Evolutionary conservation across 345 rosid species (phyloP), one percentile per base, ranked within the genome.

Genomic region (Gossypium ekmanianum): DNA sequence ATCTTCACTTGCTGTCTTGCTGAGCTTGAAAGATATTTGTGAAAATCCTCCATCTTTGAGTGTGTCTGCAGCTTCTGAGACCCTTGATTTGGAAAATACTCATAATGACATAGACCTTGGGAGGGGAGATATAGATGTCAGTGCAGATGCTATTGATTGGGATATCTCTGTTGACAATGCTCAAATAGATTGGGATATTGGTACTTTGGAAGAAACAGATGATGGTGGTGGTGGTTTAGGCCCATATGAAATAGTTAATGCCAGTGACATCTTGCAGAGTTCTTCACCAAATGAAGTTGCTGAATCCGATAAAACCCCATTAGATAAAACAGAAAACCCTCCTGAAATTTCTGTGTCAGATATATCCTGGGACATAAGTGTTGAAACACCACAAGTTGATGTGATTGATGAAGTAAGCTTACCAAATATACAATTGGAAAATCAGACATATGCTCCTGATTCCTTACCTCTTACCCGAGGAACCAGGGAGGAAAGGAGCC

Each of bases 101-200:
- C 87, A 79, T 76, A 77, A 85, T 79, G 88, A 83, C 77, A n/a
- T 75, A 77, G 52, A 74, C 76, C 54, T 71, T 74, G 48, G 51
- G 57, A 79, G 69, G 74, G 95, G 80, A 69, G 84, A 84, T 68
- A 64, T 74, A 76, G 88, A 87, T 79, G 84, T 68, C 72, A 79
- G 84, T 64, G 81, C 87, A 20, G 89, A 88, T 75, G 78, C 69
- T 79, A 88, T 92, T 77, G 97, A 92, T 79, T 94, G 98, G 98
- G 98, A 92, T 81, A 91, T 94, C 66, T 84, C 96, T 29, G 93
- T 91, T 77, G 97, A 91, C 73, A 81, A 79, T 59, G 76, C 91
- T 76, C 89, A 89, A 76, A 95, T 95, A 81, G 94, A 93, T 84
- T 91, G 99, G 99, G 99, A 93, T 81, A 90, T 92, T 79, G 91